Conservation (phyloP, 208 protist species). For the Acanthamoeba royreba region DNA sequence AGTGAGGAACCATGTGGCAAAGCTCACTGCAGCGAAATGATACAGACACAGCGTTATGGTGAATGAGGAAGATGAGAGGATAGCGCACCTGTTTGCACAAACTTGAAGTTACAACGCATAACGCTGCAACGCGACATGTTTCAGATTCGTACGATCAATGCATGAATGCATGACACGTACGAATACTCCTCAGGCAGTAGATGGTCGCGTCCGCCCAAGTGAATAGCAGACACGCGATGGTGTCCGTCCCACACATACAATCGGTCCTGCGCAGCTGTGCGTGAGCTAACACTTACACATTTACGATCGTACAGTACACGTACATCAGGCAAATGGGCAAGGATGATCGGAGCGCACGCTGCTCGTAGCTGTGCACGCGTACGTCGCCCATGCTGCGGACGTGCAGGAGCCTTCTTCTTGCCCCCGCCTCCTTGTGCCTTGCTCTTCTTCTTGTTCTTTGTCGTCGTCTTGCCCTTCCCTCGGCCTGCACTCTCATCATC, state of each 20-base stretch:
- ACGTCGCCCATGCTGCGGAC: background rate
- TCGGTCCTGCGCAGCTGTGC: background rate
- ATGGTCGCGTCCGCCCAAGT: background rate
- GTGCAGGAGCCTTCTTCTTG: background rate
- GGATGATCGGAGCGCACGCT: background rate
- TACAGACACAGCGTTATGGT: background rate
- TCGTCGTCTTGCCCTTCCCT: too few relatives aligned
- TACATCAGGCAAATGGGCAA: background rate
- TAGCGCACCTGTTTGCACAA: background rate
- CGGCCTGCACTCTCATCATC: too few relatives aligned
- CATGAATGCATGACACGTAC: background rate
- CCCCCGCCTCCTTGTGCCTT: background rate
- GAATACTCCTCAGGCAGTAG: constrained; percentile 23
- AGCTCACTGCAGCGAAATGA: background rate
- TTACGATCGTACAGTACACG: too few relatives aligned
- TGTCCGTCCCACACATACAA: constrained; percentile 41
- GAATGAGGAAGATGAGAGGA: background rate
- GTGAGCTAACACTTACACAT: background rate
- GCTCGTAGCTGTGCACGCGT: background rate
- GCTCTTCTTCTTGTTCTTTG: background rate
- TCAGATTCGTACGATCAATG: background rate
- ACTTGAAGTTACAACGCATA: constrained; percentile 11
- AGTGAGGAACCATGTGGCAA: constrained; percentile 1
- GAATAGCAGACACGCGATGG: constrained; percentile 9
- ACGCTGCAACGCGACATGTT: background rate